Base-by-base conservation (phyloP, 257 asterid genomes). In the Rubia yunnanensis region DNA sequence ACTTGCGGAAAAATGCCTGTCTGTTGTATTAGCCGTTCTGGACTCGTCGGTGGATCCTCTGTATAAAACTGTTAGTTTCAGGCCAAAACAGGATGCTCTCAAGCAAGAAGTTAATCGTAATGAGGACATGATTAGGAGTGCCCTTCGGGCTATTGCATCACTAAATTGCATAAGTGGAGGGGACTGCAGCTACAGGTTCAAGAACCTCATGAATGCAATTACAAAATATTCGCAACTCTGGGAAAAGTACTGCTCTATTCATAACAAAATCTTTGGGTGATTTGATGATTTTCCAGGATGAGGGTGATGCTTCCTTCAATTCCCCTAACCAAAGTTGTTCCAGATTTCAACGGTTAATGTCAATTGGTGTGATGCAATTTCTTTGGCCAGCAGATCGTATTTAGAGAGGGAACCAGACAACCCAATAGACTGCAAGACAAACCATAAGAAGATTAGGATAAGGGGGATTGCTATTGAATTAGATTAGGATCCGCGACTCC, bases 71-170 rank as follows among this genome's bases (percentile, higher is more conserved):
- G 83, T 94, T 72, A 85, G 75, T 72, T 94, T 84, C 74, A 84
- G 89, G 80, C 95, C 97, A 31, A 90, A 94, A 77, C 95, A 82
- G 77, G 98, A 86, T 71, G 97, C 99, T 2, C 98, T 94, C 68
- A 88, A 94, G 85, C 99, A 94, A 85, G 99, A 94, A 80, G 95
- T 94, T 66, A 98, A 94, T 66, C 98, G 96, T 54, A 94, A 94
- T 71, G 99, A 94, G 72, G 99, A 90, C 80, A 94, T 94, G 99
- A 86, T 94, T 73, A 82, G 95, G 54, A 94, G 95, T 76, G 96
- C 99, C 73, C 96, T 94, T 65, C 86, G 98, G 23, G 90, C 88
- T 31, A 90, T 94, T 70, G 90, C 98, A 58, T 85, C 99, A 72
- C 83, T 94, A 83, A 88, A 88, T 60, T 95, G 89, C 65, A 94